These are phyloP conservation scores for Avena eriantha DNA, from an alignment of 176 grass and related monocot species.

Conservation along the genomic window DNA sequence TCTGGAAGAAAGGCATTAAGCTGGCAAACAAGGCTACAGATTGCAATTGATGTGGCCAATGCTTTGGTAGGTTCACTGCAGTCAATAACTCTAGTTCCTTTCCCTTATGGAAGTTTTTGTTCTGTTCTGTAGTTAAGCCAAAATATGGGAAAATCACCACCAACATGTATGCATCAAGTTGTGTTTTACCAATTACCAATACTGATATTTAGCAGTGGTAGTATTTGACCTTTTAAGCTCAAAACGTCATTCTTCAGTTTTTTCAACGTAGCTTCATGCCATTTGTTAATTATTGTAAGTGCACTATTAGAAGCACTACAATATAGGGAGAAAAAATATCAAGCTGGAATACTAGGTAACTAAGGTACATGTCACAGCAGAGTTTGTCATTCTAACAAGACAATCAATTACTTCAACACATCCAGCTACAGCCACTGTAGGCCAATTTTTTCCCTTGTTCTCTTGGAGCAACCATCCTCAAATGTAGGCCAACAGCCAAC, in stretches of 20 bases:
- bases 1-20: constrained; percentile 69
- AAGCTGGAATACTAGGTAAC: constrained; percentile 41
- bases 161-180: background rate
- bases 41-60: constrained; percentile 92
- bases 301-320: background rate
- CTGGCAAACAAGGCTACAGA: constrained; percentile 82
- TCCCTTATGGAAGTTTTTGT: background rate
- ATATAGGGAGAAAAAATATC: constrained; percentile 40
- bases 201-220: background rate
- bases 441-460: background rate
- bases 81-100: constrained; percentile 12
- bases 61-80: constrained; percentile 69
- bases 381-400: constrained; percentile 17
- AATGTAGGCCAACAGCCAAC: background rate
- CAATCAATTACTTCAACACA: background rate
- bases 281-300: background rate
- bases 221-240: background rate
- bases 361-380: constrained; percentile 37
- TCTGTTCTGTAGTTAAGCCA: background rate
- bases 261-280: background rate
- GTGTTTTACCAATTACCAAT: background rate
- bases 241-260: background rate
- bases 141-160: background rate
- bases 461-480: background rate
- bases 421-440: background rate